Base-by-base conservation (phyloP, 768 basidiomycete species). In the Suillus subalutaceus region DNA sequence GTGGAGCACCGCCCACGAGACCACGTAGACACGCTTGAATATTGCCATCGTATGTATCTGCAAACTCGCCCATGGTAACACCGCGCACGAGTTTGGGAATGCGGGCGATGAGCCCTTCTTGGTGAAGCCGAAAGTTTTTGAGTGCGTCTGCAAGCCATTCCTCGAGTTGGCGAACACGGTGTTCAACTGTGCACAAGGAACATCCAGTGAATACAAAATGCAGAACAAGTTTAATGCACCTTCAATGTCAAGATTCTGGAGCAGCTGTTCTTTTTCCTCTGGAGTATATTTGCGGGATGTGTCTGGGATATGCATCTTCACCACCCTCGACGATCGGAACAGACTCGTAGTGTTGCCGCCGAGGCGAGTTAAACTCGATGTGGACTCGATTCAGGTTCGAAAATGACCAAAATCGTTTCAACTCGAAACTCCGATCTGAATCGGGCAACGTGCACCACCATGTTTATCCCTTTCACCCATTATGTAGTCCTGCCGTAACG, bases 231-330 rank as follows among this genome's bases (percentile, higher is more conserved):
- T 60, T 13, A 13, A 71, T 77, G 15, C 69, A 90, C 91, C 90
- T 85, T 94, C 92, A 67, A 93, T 86, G 68, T 93, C 90, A 60
- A 94, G 83, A 75, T 94, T 94, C 56, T 85, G 84, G 48, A 93
- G 79, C 2, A 93, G 83, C 68, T 93, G 90, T 35, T 85, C 80
- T 68, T 93, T 93, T 78, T 93, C 91, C 71, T 92, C 90, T 5
- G 81, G 78, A 9, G 83, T 87, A 72, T 82, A 87, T 69, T 78
- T 82, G 20, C 78, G 71, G 26, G 71, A 71, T 66, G 70, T 55
- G 30, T 64, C 60, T 18, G 64, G 65, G 8, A 50, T 57, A 26
- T 74, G 68, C 77, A 77, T 78, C 26, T 60, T 60, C 26, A 60
- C 58, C 23, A 26, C 23, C 8, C 16, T 59, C 26, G 23, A 59